Conservation (phyloP, 2,329 filamentous ascomycete species). For the Claviceps africana region DNA sequence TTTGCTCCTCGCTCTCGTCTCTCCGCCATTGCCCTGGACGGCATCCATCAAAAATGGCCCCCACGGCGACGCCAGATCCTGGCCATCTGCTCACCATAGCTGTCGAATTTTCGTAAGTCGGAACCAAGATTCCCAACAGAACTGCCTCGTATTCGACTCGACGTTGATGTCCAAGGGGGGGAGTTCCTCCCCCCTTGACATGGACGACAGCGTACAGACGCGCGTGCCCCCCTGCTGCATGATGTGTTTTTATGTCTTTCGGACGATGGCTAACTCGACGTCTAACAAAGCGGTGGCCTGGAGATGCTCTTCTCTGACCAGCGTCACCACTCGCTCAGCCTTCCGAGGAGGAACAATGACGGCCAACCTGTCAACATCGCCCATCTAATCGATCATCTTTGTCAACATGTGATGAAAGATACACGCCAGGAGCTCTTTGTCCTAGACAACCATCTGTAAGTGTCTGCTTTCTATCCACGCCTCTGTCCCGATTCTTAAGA, state of each 20-base stretch:
- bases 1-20: background rate
- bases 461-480: constrained; percentile 13
- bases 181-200: background rate
- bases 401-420: constrained; percentile 73
- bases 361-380: constrained; percentile 54
- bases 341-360: constrained; percentile 49
- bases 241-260: background rate
- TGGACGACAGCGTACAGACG: no score
- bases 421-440: constrained; percentile 78
- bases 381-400: constrained; percentile 66
- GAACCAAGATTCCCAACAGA: background rate
- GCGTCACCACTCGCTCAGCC: constrained; percentile 53
- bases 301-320: constrained; percentile 87
- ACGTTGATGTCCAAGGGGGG: background rate
- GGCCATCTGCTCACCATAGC: constrained; percentile 38
- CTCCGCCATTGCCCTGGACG: background rate
- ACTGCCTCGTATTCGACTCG: background rate
- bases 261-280: background rate
- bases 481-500: background rate
- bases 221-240: no score
- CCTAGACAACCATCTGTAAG: constrained; percentile 75
- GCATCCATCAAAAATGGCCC: background rate
- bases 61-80: background rate
- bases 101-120: constrained; percentile 53
- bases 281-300: constrained; percentile 57